A percentile compares a stretch with the other conserved stretches of the same genome.
phyloP scores from a whole-genome alignment of 2,329 filamentous ascomycete genomes.

The Pseudogymnoascus sp. region DNA sequence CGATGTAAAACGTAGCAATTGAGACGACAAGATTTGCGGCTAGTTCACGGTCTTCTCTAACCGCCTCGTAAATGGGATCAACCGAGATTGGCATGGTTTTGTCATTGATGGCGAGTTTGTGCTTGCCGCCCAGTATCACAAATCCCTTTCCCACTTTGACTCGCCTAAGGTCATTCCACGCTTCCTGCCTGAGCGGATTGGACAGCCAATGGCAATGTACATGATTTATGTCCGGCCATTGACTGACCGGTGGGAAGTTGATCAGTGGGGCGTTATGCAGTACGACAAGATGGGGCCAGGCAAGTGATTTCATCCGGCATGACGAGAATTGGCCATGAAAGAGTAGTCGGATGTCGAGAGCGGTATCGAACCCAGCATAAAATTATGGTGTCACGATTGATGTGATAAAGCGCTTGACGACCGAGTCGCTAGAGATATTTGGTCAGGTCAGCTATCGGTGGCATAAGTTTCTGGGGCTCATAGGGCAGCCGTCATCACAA shows the following conservation, averaged over 20 bases:
- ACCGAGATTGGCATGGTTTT: background rate
- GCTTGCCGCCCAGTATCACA: background rate
- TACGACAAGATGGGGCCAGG: background rate
- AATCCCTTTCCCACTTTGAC: background rate
- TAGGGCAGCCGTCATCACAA: background rate
- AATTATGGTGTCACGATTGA: slow-evolving; percentile 9
- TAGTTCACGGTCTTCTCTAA: no score
- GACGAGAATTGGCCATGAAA: background rate
- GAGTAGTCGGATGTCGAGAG: background rate
- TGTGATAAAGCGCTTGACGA: slow-evolving; percentile 14
- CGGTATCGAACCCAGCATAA: no score
- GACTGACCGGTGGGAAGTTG: background rate
- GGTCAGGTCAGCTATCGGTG: slow-evolving; percentile 13
- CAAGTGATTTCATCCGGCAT: slow-evolving; percentile 1
- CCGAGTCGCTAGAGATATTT: slow-evolving; percentile 15
- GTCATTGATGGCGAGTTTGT: slow-evolving; percentile 2
- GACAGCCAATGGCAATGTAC: background rate
- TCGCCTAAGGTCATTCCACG: slow-evolving; percentile 1
- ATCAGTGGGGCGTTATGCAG: background rate
- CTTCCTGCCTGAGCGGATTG: background rate
- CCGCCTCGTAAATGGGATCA: background rate
- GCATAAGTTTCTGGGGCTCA: slow-evolving; percentile 13
- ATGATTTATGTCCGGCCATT: slow-evolving; percentile 3
- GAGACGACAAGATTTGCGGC: no score
- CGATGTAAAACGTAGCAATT: no score